Base-by-base conservation (phyloP, 768 basidiomycete genomes). In the Cystofilobasidium bisporidii region DNA sequence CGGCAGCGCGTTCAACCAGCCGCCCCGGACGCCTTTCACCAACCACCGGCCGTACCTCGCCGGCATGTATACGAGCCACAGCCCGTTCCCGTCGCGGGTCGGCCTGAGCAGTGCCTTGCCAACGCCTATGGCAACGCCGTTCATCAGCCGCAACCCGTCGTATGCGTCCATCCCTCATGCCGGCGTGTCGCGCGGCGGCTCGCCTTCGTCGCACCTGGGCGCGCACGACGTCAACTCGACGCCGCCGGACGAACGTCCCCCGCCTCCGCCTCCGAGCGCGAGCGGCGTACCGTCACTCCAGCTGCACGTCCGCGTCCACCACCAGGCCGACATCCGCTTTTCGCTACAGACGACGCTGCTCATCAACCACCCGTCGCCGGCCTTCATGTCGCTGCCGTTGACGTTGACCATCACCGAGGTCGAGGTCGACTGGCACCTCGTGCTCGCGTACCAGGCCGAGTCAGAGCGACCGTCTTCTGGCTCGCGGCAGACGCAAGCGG, bases 381-480 rank as follows among this genome's bases (percentile, higher is more conserved):
- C 87, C 76, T 98, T 99, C 81, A 97, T 99, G 93, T 86, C 89
- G 18, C 82, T 99, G 30, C 96, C 96, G 10, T 89, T 99, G 76
- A 87, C 89, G 73, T 85, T 98, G 64, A 87, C 86, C n/a, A 84
- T 98, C 32, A 93, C 87, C 0, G 89, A 90, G 0, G 81, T 98
- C 67, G 80, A 91, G 18, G 89, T 98, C 76, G 82, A 82, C 17
- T 90, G 89, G 66, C 89, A 94, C 73, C 79, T 98, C 55, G 87
- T 89, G 12, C 83, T 97, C 41, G 96, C 94, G 17, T 97, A 91
- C 78, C 88, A 94, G 74, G 91, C 68, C 1, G 28, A 36, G 12
- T 33, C 12, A 1, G 38, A 53, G 18, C 53, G 24, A 1, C 38
- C 53, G 9, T 5, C 64, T 18, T 32, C 64, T 9, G 26, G 24